Base-by-base conservation (phyloP, 2,329 filamentous ascomycete species). In the Claviceps sp. region DNA sequence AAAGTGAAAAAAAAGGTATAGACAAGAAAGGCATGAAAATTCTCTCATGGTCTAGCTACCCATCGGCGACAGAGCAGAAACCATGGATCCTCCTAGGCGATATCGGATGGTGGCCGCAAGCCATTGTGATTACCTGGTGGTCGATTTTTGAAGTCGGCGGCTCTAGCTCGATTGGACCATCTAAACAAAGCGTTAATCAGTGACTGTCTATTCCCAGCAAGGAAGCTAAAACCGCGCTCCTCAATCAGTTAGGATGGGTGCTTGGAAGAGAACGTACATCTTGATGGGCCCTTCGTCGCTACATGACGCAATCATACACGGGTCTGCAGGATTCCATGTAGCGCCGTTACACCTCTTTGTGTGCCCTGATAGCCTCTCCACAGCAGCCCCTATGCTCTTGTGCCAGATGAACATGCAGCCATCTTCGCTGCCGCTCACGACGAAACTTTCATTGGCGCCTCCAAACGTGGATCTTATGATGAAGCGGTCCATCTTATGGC, bases 391-490 rank as follows among this genome's bases (percentile, higher is more conserved):
- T 39, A 85, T 88, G 52, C 83, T 84, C 66, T 89, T 93, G 65
- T 95, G 87, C 89, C 90, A 97, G 55, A 98, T 87, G 64, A 89
- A 85, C 43, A 97, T 78, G 52, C 78, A 76, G 2, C 81, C 81
- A 56, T 82, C 80, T 77, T 96, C 89, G 61, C 89, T 95, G 11
- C 93, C 93, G 61, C 87, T 91, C 30, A 94, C 75, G 10, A 97
- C 85, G 65, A 96, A 96, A 64, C 85, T 90, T 69, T 96, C 89
- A 54, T 87, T 84, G 1, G 91, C 90, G 37, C 93, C 93, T 17
- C 93, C 93, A 68, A 96, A 93, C 0, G 76, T 73, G 60, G 84
- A 87, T 49, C 91, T 78, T 54, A 98, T 94, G 52, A 96, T 78
- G 62, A 74, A 95, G 2, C 84, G 72, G 51, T 81, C 84, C 56